Evolutionary conservation across 192 early-diverging fungal species (phyloP), one percentile per base, ranked within the genome.

Genomic region (Entophlyctis luteolus): DNA sequence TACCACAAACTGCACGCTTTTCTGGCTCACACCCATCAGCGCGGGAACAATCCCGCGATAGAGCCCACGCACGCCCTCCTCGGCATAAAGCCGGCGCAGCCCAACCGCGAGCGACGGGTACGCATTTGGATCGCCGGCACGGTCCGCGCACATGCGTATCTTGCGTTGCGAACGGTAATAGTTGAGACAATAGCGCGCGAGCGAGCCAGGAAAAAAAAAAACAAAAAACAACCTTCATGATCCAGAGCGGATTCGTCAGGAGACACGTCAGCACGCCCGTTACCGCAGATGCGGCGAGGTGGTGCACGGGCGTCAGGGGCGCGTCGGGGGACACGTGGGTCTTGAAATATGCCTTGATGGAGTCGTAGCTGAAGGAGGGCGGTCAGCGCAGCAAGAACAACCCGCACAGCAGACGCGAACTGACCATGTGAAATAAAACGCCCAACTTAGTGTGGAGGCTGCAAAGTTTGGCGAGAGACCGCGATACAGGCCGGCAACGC

Each of bases 1-100:
- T 0, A 89, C 92, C 90, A 95, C 94, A 74, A 99, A 99, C 74
- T 99, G 96, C 28, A 99, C 63, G 1, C 92, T 92, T 18, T 95
- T 95, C 55, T 99, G 95, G 8, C 91, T 89, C 1, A 91, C 90
- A 5, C 96, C 94, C 57, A 98, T 78, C 4, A 99, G 75, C 0
- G 92, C 94, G 0, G 96, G 95, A 2, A 95, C 74, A 54, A 99
- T 80, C 1, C 96, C 96, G 56, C 90, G 89, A 75, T 97, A 97
- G 39, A 95, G 72, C 6, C 93, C 95, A n/a, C 59, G 57, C 5
- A 96, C 50, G 0, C 96, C 95, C 74, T 98, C 93, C 20, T 89
- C 79, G 49, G 69, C 71, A 5, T 89, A 55, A 8, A 90, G 89
- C 31, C 84, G 80, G 71, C 90, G 88, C 8, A 95, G 70, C 2